Evolutionary conservation across 306 rosid species (phyloP), one percentile per base, ranked within the genome.

Genomic region (Calophaca sinica): DNA sequence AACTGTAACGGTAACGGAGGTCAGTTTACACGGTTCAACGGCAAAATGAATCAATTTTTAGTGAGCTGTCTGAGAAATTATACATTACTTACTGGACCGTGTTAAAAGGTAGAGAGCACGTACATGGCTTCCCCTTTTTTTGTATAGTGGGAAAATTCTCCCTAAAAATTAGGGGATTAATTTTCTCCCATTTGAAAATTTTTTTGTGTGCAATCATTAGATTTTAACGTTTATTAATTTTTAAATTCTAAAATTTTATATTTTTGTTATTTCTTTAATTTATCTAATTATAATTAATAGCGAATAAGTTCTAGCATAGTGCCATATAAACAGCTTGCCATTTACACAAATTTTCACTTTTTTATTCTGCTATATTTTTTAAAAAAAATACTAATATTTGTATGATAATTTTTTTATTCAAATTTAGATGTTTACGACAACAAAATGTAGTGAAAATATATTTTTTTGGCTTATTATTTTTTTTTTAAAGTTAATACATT

Each of bases 31-130:
- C 64, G 65, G 78, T 11, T 59, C 38, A 39, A 51, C 69, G 64
- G 67, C 63, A 8, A 20, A 73, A 60, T 62, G 75, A 7, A 81
- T 84, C 84, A 78, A 77, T 20, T 68, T 84, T 85, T 78, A 63
- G 63, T 55, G 54, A 55, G 26, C 26, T 0, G 26, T 20, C 26
- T 20, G 29, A 52, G 36, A 64, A 65, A 62, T 54, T 51, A 63
- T 12, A 3, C 41, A 44, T 38, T 66, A 53, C 64, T 79, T 65
- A 66, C 57, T 80, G 31, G 13, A 49, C 63, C 75, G 44, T 80
- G 76, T 41, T 20, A 20, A 20, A 20, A 20, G 26, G 26, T 20
- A 20, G 1, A 63, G 13, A 78, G 72, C 13, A 5, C 8, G 58
- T 39, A 51, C 41, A 28, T 49, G 71, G 46, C 62, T 62, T 62